Evolutionary conservation across 2,329 filamentous ascomycete genomes (phyloP), one percentile per base, ranked within the genome.

Genomic region (Cordyceps fumosorosea): DNA sequence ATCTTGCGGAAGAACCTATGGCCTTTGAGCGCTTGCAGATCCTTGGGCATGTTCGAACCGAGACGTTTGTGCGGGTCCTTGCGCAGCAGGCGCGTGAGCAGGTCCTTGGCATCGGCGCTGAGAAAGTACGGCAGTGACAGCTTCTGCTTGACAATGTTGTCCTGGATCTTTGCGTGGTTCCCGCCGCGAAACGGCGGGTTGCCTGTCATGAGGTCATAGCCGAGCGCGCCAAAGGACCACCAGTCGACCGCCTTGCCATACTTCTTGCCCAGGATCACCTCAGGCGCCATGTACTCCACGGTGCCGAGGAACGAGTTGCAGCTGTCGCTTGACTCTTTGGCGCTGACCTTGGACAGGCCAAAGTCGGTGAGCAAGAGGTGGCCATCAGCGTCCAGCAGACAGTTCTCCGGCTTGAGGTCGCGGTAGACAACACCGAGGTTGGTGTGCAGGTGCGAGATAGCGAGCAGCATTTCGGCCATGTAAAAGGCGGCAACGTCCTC

Each of bases 271-370:
- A 88, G 84, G 64, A 99, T 86, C 57, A 99, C 90, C 76, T 99
- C 95, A 0, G 95, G 95, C 0, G 95, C 96, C 95, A 99, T 99
- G 82, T 99, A 99, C 74, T 98, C 95, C 63, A 97, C 89, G 0
- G 95, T 99, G 56, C 95, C 95, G 11, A 97, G 85, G 67, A 97
- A 89, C 48, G 91, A 96, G 76, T 92, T 91, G 81, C 93, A 97
- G 61, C 74, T 79, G 48, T 86, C 86, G 3, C 71, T 69, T 22
- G 71, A 70, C 63, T 92, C 88, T 32, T 60, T 29, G 18, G 95
- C 83, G 0, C 93, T 88, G 37, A 98, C 95, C 76, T 99, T 99
- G 77, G 91, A 96, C 20, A 99, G 84, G 5, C 95, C 95, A 73
- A 99, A 99, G 75, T 99, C 96, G 1, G 96, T 98, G 32, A 99